A percentile compares a stretch with the other conserved stretches of the same genome.
These are phyloP conservation scores for Tulasnella sp. DNA, from an alignment of 768 basidiomycete species.

Conservation along the genomic window DNA sequence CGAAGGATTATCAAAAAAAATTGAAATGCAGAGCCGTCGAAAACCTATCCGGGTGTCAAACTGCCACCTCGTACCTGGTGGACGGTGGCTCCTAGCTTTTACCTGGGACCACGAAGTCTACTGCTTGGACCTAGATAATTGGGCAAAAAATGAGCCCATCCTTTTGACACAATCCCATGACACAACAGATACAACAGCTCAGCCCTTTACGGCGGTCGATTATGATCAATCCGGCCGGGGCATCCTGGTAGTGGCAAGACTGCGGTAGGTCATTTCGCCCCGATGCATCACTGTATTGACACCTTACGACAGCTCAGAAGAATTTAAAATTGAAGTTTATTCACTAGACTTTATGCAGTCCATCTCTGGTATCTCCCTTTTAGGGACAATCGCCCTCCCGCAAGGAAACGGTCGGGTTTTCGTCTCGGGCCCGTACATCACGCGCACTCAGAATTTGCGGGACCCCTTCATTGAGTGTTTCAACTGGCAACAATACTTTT, in stretches of 20 bases:
- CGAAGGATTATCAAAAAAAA: not conserved
- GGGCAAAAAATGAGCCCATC: not conserved
- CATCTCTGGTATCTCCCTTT: not conserved
- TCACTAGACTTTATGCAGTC: not conserved
- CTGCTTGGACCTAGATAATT: not conserved
- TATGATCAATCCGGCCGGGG: not conserved
- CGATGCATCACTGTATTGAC: not conserved
- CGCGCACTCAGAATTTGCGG: not conserved
- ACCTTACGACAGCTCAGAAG: not conserved
- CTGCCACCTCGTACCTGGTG: not conserved
- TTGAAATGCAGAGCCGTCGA: not conserved
- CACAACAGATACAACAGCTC: not conserved
- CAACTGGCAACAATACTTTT: not conserved
- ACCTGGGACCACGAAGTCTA: not conserved
- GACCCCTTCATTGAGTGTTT: not conserved
- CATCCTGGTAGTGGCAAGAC: not conserved
- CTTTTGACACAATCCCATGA: not conserved
- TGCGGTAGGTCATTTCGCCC: not conserved
- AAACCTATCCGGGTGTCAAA: not conserved
- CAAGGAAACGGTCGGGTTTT: not conserved
- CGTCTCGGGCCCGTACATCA: not conserved
- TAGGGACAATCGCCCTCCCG: not conserved
- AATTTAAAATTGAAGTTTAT: not conserved
- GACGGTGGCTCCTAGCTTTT: not conserved
- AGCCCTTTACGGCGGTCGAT: not conserved